Percentiles rank a stretch among this genome's conserved stretches.
Conservation (phyloP, 2,329 filamentous ascomycete species). For the Epichloe festucae region DNA sequence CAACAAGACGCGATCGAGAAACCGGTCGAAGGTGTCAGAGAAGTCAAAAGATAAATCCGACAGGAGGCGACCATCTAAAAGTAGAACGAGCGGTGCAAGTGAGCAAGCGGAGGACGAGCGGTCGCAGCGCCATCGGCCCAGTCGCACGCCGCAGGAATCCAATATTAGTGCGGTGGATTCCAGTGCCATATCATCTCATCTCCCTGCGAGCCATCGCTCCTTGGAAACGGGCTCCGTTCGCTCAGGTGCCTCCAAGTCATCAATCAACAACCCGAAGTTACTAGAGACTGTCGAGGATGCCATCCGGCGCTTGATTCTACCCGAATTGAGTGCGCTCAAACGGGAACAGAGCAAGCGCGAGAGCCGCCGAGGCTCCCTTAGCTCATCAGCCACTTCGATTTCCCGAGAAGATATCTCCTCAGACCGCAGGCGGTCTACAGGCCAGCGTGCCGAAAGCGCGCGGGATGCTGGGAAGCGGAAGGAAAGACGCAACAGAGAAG, state of each 20-base stretch:
- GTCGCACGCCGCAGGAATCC: conserved; percentile 39
- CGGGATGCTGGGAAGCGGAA: conserved; percentile 37
- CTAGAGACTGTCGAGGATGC: conserved; percentile 89
- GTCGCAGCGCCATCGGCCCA: conserved; percentile 37
- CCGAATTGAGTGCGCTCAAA: conserved; percentile 83
- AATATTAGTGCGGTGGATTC: conserved; percentile 40
- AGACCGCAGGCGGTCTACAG: conserved; percentile 48
- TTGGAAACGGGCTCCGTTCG: conserved; percentile 40
- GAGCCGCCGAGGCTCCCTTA: conserved; percentile 53
- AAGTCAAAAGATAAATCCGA: conserved; percentile 35
- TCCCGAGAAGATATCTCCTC: conserved; percentile 44
- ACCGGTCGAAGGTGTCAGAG: conserved; percentile 27
- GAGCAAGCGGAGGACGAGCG: conserved; percentile 37
- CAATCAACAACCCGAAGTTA: conserved; percentile 83
- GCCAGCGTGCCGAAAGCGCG: conserved; percentile 37
- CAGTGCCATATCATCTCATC: conserved; percentile 39
- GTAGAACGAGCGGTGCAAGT: conserved; percentile 32
- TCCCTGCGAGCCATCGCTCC: conserved; percentile 42
- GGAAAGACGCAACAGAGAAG: conserved; percentile 38
- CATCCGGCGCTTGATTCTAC: conserved; percentile 77
- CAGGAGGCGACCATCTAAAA: conserved; percentile 34
- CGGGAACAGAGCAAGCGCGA: conserved; percentile 73
- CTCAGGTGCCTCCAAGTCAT: conserved; percentile 47
- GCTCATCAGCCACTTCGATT: conserved; percentile 40
- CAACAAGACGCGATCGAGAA: conserved; percentile 32